These are phyloP conservation scores for Candida sakaeoensis DNA, from an alignment of 805 yeast genomes.

Conservation along the genomic window DNA sequence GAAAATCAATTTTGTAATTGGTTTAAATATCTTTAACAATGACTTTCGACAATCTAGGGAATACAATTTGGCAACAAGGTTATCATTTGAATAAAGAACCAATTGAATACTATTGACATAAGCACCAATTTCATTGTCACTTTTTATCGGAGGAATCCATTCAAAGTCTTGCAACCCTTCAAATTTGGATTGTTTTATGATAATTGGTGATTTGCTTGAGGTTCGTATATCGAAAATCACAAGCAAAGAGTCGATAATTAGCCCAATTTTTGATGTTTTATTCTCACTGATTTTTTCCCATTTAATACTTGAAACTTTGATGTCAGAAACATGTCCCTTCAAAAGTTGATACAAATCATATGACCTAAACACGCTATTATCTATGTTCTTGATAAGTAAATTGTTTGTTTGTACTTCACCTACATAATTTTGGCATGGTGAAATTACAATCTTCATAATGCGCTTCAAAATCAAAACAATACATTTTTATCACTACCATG, in stretches of 20 bases:
- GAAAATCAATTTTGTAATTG: slow-evolving; percentile 17
- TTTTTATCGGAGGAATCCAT: slow-evolving; percentile 30
- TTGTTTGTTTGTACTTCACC: neutral
- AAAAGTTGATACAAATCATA: neutral
- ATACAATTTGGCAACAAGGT: slow-evolving; percentile 29
- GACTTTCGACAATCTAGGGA: slow-evolving; percentile 35
- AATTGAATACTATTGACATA: slow-evolving; percentile 32
- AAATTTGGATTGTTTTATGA: slow-evolving; percentile 24
- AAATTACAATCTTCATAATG: slow-evolving; percentile 5
- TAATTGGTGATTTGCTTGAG: slow-evolving; percentile 20
- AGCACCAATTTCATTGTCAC: slow-evolving; percentile 21
- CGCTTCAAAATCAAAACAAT: slow-evolving; percentile 5
- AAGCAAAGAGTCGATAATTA: slow-evolving; percentile 19
- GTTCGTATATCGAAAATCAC: slow-evolving; percentile 22
- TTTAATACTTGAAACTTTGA: slow-evolving; percentile 11
- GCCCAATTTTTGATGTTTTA: slow-evolving; percentile 28
- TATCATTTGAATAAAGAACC: slow-evolving; percentile 24
- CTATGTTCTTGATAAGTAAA: neutral
- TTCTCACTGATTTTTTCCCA: slow-evolving; percentile 22
- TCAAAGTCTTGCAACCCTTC: slow-evolving; percentile 29
- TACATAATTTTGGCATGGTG: slow-evolving; percentile 7
- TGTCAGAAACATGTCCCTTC: neutral
- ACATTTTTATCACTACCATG: slow-evolving; percentile 1
- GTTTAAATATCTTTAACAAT: slow-evolving; percentile 31
- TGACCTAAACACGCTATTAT: neutral